These are phyloP conservation scores for Aurantiochytrium sp. DNA, from an alignment of 108 stramenopile species.

Conservation along the genomic window DNA sequence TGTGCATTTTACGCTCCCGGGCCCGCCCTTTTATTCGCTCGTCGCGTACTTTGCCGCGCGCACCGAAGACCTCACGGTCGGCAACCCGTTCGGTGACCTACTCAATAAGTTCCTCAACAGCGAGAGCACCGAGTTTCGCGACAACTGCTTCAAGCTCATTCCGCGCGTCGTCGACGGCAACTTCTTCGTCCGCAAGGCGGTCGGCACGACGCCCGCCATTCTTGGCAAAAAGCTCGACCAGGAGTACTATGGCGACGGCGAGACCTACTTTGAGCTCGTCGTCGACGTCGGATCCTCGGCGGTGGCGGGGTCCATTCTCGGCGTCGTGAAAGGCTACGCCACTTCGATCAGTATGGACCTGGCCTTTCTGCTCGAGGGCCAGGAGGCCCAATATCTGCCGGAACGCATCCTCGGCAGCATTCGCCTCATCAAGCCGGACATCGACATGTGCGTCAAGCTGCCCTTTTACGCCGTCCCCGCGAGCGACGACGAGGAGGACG, in stretches of 20 bases:
- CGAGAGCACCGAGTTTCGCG: constrained; percentile 43
- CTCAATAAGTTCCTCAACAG: constrained; percentile 8
- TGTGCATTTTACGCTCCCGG: not conserved
- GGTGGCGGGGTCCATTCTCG: constrained; percentile 48
- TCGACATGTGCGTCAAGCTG: not conserved
- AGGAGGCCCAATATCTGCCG: constrained; percentile 52
- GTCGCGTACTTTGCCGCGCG: constrained; percentile 6
- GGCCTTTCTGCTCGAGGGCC: constrained; percentile 53
- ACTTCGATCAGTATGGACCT: constrained; percentile 47
- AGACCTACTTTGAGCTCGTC: constrained; percentile 58
- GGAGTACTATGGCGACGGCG: not conserved
- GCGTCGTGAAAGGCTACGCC: constrained; percentile 45
- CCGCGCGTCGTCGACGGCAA: constrained; percentile 57
- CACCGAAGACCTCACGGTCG: not conserved
- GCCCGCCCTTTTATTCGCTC: constrained; percentile 9
- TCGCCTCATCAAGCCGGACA: constrained; percentile 11
- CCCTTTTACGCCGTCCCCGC: constrained; percentile 10
- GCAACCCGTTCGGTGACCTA: not conserved
- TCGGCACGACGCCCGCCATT: constrained; percentile 55
- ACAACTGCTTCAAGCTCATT: constrained; percentile 55
- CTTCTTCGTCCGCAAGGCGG: constrained; percentile 48
- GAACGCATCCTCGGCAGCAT: constrained; percentile 47
- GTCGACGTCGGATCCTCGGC: constrained; percentile 46
- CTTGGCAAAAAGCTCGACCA: constrained; percentile 47
- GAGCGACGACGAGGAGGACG: not conserved